Evolutionary conservation across 2,329 filamentous ascomycete species (phyloP).

Genomic region (Graphilbum fragrans): DNA sequence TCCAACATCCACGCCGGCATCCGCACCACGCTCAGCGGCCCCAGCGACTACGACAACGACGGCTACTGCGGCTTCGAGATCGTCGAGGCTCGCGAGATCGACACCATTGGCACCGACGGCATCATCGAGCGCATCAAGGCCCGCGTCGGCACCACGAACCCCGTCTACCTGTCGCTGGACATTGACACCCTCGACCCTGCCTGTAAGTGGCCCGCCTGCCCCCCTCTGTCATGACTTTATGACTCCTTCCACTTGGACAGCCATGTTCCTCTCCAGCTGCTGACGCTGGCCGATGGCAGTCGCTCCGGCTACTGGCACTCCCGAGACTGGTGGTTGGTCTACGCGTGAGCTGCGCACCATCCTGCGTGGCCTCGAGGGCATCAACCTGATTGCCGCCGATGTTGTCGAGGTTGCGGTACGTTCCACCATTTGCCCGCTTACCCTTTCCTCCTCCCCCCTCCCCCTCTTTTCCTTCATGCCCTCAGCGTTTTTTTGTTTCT

Average conservation of each 20-base stretch:
- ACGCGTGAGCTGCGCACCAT: slow-evolving; percentile 63
- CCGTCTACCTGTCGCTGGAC: slow-evolving; percentile 74
- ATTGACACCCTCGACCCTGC: slow-evolving; percentile 83
- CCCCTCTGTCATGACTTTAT: not conserved
- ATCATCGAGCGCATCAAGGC: slow-evolving; percentile 70
- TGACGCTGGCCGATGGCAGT: slow-evolving; percentile 27
- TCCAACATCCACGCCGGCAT: slow-evolving; percentile 83
- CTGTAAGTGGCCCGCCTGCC: slow-evolving; percentile 31
- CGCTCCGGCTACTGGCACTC: slow-evolving; percentile 62
- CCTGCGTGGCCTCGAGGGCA: slow-evolving; percentile 52
- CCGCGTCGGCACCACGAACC: slow-evolving; percentile 59
- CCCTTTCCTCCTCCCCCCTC: not conserved
- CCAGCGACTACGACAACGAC: slow-evolving; percentile 74
- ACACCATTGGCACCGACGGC: slow-evolving; percentile 45
- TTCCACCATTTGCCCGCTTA: slow-evolving; percentile 2
- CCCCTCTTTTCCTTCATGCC: not conserved
- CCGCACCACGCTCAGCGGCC: slow-evolving; percentile 66
- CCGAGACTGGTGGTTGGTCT: slow-evolving; percentile 65
- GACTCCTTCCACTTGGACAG: not conserved
- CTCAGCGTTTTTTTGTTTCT: not conserved
- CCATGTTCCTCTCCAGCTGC: too few relatives aligned
- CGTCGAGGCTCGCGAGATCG: slow-evolving; percentile 53
- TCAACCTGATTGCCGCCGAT: slow-evolving; percentile 60
- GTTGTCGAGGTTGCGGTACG: slow-evolving; percentile 58
- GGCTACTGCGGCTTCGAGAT: slow-evolving; percentile 78